These are phyloP conservation scores for Camellia granthamiana DNA, from an alignment of 148 eudicot species.

Conservation along the genomic window DNA sequence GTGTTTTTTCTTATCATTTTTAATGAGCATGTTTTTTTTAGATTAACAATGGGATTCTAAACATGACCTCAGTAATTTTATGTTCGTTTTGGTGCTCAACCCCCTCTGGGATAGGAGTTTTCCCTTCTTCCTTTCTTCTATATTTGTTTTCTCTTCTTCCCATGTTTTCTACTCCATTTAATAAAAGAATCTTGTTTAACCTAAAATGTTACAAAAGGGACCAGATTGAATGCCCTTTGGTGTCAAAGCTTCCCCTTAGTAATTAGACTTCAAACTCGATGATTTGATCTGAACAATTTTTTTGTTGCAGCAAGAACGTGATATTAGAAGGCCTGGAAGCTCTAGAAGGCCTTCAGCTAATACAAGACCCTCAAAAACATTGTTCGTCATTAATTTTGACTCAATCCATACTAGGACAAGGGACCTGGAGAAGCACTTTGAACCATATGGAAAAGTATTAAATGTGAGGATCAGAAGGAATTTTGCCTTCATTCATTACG, in stretches of 20 bases:
- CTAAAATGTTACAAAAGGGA: neutral
- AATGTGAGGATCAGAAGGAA: constrained; percentile 76
- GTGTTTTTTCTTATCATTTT: neutral
- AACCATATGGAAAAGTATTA: constrained; percentile 59
- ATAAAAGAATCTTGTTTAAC: neutral
- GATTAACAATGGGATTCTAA: neutral
- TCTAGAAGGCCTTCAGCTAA: constrained; percentile 53
- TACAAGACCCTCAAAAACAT: constrained; percentile 61
- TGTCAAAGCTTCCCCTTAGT: neutral
- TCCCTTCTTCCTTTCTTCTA: neutral
- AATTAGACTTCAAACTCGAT: neutral
- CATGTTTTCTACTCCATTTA: neutral
- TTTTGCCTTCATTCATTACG: constrained; percentile 80
- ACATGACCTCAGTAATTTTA: neutral
- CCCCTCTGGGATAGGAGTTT: neutral
- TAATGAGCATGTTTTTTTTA: neutral
- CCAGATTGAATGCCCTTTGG: neutral
- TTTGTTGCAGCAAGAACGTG: constrained; percentile 70
- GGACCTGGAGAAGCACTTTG: constrained; percentile 85
- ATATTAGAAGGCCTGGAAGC: constrained; percentile 49
- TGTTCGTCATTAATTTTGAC: constrained; percentile 83
- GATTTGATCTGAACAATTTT: constrained; percentile 1
- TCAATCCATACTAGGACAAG: constrained; percentile 60
- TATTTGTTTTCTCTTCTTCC: neutral
- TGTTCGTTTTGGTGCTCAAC: neutral